phyloP scores from a whole-genome alignment of 148 eudicot genomes.

The Vaccinium darrowii region DNA sequence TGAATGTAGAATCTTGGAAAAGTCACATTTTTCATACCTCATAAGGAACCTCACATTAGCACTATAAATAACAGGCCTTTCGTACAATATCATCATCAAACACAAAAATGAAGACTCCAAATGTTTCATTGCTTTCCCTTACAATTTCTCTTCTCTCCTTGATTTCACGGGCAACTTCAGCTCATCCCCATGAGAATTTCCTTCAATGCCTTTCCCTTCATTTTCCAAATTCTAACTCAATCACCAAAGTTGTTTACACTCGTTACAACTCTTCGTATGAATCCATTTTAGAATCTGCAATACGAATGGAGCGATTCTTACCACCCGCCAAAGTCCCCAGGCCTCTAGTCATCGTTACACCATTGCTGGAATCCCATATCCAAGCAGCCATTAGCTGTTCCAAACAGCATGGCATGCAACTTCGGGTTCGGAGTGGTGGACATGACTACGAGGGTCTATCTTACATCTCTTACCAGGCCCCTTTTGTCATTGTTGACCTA shows the following conservation, averaged over 20 bases:
- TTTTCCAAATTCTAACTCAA: not conserved
- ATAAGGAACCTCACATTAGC: not conserved
- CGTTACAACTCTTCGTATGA: not conserved
- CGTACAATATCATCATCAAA: not conserved
- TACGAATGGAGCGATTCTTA: not conserved
- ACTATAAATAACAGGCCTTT: not conserved
- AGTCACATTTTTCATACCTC: not conserved
- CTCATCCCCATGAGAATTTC: not conserved
- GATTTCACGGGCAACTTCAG: not conserved
- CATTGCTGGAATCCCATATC: not conserved
- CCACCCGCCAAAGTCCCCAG: not conserved
- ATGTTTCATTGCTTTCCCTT: not conserved
- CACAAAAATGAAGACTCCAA: constrained; percentile 7
- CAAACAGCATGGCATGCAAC: not conserved
- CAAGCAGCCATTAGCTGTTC: not conserved
- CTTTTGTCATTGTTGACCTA: not conserved
- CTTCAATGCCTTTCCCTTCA: not conserved
- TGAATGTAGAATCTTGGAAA: not conserved
- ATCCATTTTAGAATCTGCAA: not conserved
- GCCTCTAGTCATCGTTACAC: constrained; percentile 5
- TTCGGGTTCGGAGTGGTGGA: constrained; percentile 10
- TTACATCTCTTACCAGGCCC: constrained; percentile 1
- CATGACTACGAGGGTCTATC: constrained; percentile 21
- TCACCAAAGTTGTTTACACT: constrained; percentile 13
- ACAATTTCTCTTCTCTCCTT: not conserved